Base-by-base conservation (phyloP, 768 basidiomycete genomes). In the Tulasnella sp. region DNA sequence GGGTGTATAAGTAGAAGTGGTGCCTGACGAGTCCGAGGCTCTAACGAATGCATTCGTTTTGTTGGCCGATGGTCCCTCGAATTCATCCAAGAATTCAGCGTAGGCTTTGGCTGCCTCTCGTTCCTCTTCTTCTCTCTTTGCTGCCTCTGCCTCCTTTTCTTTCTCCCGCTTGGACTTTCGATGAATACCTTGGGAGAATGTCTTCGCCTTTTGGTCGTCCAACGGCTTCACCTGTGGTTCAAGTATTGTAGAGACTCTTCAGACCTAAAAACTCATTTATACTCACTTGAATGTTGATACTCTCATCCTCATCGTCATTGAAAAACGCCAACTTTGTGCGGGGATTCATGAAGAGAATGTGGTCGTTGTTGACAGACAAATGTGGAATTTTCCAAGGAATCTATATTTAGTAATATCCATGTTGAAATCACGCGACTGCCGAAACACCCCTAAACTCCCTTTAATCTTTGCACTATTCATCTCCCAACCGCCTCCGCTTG, bases 91-190 rank as follows among this genome's bases (percentile, higher is more conserved):
- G 63, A 88, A 92, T 58, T 91, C 89, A 22, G 80, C 80, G 60
- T 83, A 84, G 2, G 82, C 84, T 58, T 75, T 79, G 3, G 78
- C 84, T 37, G 84, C 84, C 57, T 74, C 72, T 45, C 79, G 79
- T 61, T 88, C 86, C 60, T 89, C 87, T 61, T 87, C 84, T 56
- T 72, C 76, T 59, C 81, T 80, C 67, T 90, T 95, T 33, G 81
- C 82, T 61, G 92, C 90, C 31, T 87, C 92, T 43, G 82, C 83
- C 60, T 96, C 92, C 61, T 80, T 81, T 63, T 98, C 95, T 60
- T 84, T 83, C 67, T 98, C 92, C 57, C 85, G 73, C 53, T 83
- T 80, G 13, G 90, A 90, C 69, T 98, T 96, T 54, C 81, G 78
- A 46, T 81, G 77, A 32, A 76, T 84, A n/a, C 67, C 90, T 61